Base-by-base conservation (phyloP, 768 basidiomycete genomes). In the Omphalotus guepiniiformis region DNA sequence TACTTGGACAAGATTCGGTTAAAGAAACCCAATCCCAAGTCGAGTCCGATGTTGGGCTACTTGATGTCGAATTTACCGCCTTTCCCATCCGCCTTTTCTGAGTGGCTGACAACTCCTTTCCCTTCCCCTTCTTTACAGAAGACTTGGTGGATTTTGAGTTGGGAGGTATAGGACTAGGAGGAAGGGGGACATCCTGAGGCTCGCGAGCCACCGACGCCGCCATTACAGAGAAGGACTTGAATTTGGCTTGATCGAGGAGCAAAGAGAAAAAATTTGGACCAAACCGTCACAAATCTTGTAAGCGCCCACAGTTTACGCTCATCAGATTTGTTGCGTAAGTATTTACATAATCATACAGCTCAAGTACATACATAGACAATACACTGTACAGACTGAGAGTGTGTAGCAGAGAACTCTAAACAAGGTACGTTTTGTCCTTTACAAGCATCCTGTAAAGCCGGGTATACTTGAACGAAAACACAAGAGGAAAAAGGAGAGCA, bases 21-120 rank as follows among this genome's bases (percentile, higher is more conserved):
- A 93, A 70, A 39, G 79, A 74, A 48, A 75, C 71, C 88, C 88
- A 91, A 44, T 77, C 66, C 86, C 84, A 85, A 16, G 57, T 51
- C 26, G 59, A 62, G 54, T 62, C 64, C 58, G 51, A 52, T 64
- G 30, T 15, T 15, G n/a, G 32, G 21, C 8, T 34, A 25, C 25
- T 34, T 4, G 30, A 25, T 9, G 27, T 47, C 25, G 38, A 18
- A 39, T 26, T 6, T 7, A 16, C 11, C 45, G 63, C 23, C n/a
- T 51, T 44, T 37, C 53, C 37, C 38, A 43, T 40, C 44, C 54
- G 54, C 54, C 54, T 47, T 55, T 58, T 55, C 53, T 54, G 55
- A 56, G 47, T 23, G 55, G 47, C 16, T 40, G 28, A 48, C 38
- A 36, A 51, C 32, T 51, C 53, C 29, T 66, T 66, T 56, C 69